A percentile compares a stretch with the other conserved stretches of the same genome.
Evolutionary conservation across 805 yeast species (phyloP).

Genomic region (Candida vaughaniae): DNA sequence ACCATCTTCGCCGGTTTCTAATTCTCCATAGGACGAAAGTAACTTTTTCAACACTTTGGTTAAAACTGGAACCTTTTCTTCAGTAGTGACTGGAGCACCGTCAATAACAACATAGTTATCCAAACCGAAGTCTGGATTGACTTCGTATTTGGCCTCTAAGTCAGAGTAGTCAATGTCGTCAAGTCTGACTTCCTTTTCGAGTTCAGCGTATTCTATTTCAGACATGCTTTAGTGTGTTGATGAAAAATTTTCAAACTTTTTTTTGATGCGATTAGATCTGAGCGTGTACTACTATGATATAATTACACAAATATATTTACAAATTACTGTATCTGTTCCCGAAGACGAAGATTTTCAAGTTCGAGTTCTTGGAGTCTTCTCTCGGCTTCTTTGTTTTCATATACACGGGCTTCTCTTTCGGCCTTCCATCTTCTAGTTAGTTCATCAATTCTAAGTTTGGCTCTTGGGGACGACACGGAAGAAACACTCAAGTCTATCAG

Average conservation of each 20-base stretch:
- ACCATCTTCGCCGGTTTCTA: slow-evolving; percentile 57
- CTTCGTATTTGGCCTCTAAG: slow-evolving; percentile 71
- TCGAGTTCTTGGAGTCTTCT: slow-evolving; percentile 54
- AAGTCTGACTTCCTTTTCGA: slow-evolving; percentile 38
- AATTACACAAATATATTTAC: neutral
- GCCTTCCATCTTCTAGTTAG: slow-evolving; percentile 64
- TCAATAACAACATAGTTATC: slow-evolving; percentile 84
- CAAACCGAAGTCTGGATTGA: slow-evolving; percentile 55
- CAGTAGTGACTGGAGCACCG: slow-evolving; percentile 96
- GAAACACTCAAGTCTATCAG: slow-evolving; percentile 7
- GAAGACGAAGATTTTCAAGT: slow-evolving; percentile 47
- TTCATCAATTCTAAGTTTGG: slow-evolving; percentile 55
- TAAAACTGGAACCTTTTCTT: slow-evolving; percentile 77
- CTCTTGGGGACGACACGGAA: slow-evolving; percentile 9
- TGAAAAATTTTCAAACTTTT: slow-evolving; percentile 12
- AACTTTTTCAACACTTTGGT: slow-evolving; percentile 82
- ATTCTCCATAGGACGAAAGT: slow-evolving; percentile 73
- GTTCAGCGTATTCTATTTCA: slow-evolving; percentile 13
- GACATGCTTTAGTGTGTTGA: slow-evolving; percentile 10
- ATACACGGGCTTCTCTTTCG: slow-evolving; percentile 66
- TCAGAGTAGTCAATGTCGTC: slow-evolving; percentile 77
- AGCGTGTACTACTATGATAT: too few species aligned
- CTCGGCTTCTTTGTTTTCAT: slow-evolving; percentile 58
- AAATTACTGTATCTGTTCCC: slow-evolving; percentile 9
- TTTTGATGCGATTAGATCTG: neutral